These are phyloP conservation scores for Agrocybe chaxingu DNA, from an alignment of 768 basidiomycete genomes.

Conservation along the genomic window DNA sequence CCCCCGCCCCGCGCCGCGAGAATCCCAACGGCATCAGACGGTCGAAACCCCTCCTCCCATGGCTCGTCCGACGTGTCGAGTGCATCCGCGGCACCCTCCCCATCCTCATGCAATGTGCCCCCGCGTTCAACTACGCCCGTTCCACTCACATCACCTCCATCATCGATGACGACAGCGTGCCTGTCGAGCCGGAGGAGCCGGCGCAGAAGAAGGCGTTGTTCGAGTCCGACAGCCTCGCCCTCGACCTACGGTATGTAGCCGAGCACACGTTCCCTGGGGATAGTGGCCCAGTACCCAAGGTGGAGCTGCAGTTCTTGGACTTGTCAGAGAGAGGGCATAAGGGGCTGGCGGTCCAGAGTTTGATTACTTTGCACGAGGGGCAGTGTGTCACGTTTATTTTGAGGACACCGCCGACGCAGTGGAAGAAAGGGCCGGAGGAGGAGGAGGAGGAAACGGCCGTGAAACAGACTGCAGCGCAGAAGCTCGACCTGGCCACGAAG, in stretches of 20 bases:
- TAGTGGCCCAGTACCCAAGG: slow-evolving; percentile 43
- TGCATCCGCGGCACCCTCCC: slow-evolving; percentile 83
- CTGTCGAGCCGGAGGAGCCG: slow-evolving; percentile 3
- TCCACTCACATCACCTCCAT: slow-evolving; percentile 65
- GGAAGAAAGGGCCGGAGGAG: slow-evolving; percentile 1
- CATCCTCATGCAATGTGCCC: slow-evolving; percentile 85
- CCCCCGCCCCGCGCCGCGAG: slow-evolving; percentile 53
- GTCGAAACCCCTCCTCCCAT: slow-evolving; percentile 68
- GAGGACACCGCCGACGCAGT: slow-evolving; percentile 53
- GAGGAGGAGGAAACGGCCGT: slow-evolving; percentile 2
- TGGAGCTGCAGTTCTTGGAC: slow-evolving; percentile 62
- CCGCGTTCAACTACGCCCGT: slow-evolving; percentile 94
- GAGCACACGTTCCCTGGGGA: slow-evolving; percentile 44
- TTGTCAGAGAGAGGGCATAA: slow-evolving; percentile 70
- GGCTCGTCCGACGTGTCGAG: slow-evolving; percentile 84
- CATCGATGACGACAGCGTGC: slow-evolving; percentile 37
- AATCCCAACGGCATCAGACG: slow-evolving; percentile 26
- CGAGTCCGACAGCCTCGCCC: slow-evolving; percentile 47
- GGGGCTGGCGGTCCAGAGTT: slow-evolving; percentile 58
- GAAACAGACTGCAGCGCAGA: background rate
- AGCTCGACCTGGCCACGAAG: slow-evolving; percentile 22
- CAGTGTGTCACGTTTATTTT: slow-evolving; percentile 90
- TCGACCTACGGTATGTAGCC: slow-evolving; percentile 77
- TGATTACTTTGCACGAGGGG: slow-evolving; percentile 73
- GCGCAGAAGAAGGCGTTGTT: slow-evolving; percentile 61